A percentile compares a stretch with the other conserved stretches of the same genome.
These are phyloP conservation scores for Ophiostoma tasmaniense DNA, from an alignment of 2,329 filamentous ascomycete genomes.

Conservation along the genomic window DNA sequence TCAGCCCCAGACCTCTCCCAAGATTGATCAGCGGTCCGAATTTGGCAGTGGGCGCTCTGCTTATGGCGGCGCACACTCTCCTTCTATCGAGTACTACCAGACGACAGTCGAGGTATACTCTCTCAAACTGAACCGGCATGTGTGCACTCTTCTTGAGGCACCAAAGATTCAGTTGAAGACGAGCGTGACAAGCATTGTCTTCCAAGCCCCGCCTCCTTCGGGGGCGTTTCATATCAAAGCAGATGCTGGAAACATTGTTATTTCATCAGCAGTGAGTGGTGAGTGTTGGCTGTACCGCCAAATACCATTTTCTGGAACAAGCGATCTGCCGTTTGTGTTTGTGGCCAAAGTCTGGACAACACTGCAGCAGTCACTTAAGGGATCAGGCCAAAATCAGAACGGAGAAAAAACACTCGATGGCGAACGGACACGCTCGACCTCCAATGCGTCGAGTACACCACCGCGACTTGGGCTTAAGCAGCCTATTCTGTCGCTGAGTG, in stretches of 20 bases:
- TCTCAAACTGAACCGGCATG: slow-evolving; percentile 59
- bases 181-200: slow-evolving; percentile 52
- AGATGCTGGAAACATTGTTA: slow-evolving; percentile 59
- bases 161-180: slow-evolving; percentile 52
- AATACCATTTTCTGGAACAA: slow-evolving; percentile 34
- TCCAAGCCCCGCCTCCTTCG: slow-evolving; percentile 59
- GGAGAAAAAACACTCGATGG: slow-evolving; percentile 32
- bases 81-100: slow-evolving; percentile 58
- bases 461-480: slow-evolving; percentile 42
- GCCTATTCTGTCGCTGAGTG: slow-evolving; percentile 60
- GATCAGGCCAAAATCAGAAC: slow-evolving; percentile 31
- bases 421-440: slow-evolving; percentile 15
- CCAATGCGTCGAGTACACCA: slow-evolving; percentile 30
- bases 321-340: slow-evolving; percentile 48
- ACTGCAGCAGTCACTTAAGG: slow-evolving; percentile 53
- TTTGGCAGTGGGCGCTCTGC: slow-evolving; percentile 10
- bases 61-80: slow-evolving; percentile 16
- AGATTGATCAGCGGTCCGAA: slow-evolving; percentile 19
- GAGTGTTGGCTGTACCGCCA: slow-evolving; percentile 74
- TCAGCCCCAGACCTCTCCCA: background rate
- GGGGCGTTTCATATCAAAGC: slow-evolving; percentile 68
- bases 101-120: slow-evolving; percentile 88
- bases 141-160: slow-evolving; percentile 66
- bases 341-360: slow-evolving; percentile 89
- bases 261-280: slow-evolving; percentile 75